phyloP scores from a whole-genome alignment of 1,284 basidiomycete genomes.

The Vanrija pseudolonga region DNA sequence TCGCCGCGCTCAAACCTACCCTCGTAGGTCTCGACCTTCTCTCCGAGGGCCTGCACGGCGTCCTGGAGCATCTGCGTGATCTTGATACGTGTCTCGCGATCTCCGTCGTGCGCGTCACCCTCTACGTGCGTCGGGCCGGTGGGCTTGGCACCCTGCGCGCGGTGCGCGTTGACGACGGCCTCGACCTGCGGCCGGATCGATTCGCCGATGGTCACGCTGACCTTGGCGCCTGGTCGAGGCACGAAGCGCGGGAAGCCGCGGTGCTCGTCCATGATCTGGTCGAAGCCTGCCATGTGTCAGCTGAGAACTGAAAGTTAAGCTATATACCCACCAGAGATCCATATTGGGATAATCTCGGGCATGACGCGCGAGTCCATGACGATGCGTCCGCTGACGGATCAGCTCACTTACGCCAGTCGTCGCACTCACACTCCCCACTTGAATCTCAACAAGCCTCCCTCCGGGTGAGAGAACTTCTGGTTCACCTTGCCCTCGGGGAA shows the following conservation, averaged over 20 bases:
- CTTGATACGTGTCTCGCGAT: conserved; percentile 24
- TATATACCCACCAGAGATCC: conserved; percentile 67
- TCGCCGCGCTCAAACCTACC: conserved; percentile 39
- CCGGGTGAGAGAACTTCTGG: conserved; percentile 61
- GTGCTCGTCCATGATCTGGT: conserved; percentile 82
- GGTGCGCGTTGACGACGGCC: conserved; percentile 40
- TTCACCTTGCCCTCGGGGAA: conserved; percentile 92
- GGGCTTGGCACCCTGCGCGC: conserved; percentile 15
- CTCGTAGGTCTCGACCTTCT: conserved; percentile 41
- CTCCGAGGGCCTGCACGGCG: conserved; percentile 34
- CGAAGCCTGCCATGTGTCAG: conserved; percentile 60
- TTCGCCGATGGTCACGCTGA: conserved; percentile 45
- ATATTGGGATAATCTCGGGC: conserved; percentile 89
- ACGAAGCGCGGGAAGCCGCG: conserved; percentile 51
- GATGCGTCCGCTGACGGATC: conserved; percentile 64
- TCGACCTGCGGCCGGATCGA: conserved; percentile 38
- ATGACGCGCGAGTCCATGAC: conserved; percentile 69
- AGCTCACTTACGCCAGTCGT: conserved; percentile 1
- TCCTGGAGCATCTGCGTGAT: conserved; percentile 36
- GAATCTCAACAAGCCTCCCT: conserved; percentile 67
- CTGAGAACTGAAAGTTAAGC: too few relatives aligned
- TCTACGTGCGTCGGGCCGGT: conserved; percentile 5
- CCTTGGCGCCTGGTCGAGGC: conserved; percentile 37
- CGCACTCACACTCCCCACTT: conserved; percentile 90
- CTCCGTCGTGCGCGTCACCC: conserved; percentile 12